Evolutionary conservation across 768 basidiomycete genomes (phyloP).

Genomic region (Hericium alpestre): DNA sequence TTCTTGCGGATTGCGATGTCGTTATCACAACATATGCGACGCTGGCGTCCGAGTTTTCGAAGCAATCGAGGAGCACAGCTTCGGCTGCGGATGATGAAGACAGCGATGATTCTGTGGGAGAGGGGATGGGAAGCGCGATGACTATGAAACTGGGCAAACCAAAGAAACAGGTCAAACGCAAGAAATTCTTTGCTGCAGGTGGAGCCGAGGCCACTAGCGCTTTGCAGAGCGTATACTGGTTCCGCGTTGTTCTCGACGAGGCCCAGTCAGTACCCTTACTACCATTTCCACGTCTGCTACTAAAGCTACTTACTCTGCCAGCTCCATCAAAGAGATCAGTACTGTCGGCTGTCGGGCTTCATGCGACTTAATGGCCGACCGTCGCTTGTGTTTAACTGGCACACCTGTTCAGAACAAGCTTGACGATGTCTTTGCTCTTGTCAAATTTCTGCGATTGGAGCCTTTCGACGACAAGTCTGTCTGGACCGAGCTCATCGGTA

Average conservation of each 20-base stretch:
- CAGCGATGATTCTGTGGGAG: slow-evolving; percentile 53
- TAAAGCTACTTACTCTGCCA: slow-evolving; percentile 20
- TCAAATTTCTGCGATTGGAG: slow-evolving; percentile 87
- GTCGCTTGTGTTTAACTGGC: slow-evolving; percentile 90
- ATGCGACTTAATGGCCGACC: slow-evolving; percentile 88
- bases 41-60: slow-evolving; percentile 88
- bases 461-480: slow-evolving; percentile 89
- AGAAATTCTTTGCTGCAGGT: slow-evolving; percentile 28
- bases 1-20: slow-evolving; percentile 88
- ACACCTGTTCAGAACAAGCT: slow-evolving; percentile 99
- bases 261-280: slow-evolving; percentile 65
- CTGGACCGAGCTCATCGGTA: slow-evolving; percentile 90
- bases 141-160: slow-evolving; percentile 34
- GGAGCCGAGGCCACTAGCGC: slow-evolving; percentile 56
- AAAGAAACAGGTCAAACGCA: slow-evolving; percentile 52
- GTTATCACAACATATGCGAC: slow-evolving; percentile 98
- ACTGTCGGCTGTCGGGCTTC: slow-evolving; percentile 93
- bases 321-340: slow-evolving; percentile 91
- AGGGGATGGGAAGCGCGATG: slow-evolving; percentile 43
- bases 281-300: not conserved
- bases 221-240: slow-evolving; percentile 93
- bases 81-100: slow-evolving; percentile 48
- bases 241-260: slow-evolving; percentile 86
- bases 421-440: slow-evolving; percentile 92
- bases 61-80: slow-evolving; percentile 61